phyloP scores from a whole-genome alignment of 495 filamentous ascomycete genomes.

The Penicillium robsamsonii region DNA sequence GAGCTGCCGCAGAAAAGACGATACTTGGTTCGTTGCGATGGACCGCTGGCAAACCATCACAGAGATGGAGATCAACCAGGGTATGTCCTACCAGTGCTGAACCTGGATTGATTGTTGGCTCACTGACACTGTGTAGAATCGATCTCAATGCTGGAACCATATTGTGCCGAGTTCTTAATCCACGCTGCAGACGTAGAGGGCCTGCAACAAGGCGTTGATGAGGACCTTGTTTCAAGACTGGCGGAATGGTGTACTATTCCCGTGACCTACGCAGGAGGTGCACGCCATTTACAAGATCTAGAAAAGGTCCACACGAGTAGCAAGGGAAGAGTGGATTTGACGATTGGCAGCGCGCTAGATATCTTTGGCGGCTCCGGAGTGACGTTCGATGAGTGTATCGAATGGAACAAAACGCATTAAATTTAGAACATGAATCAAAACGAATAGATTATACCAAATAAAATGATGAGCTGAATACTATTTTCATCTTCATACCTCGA shows the following conservation, averaged over 20 bases:
- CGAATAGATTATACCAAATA: not conserved
- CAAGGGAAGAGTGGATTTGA: conserved; percentile 80
- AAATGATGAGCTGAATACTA: not conserved
- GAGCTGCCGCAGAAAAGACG: conserved; percentile 73
- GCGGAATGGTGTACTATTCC: conserved; percentile 86
- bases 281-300: conserved; percentile 74
- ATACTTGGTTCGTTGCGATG: conserved; percentile 92
- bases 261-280: conserved; percentile 94
- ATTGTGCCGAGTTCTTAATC: conserved; percentile 93
- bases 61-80: conserved; percentile 85
- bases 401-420: conserved; percentile 67
- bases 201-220: conserved; percentile 84
- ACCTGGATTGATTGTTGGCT: not conserved
- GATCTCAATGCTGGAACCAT: conserved; percentile 76
- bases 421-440: conserved; percentile 3
- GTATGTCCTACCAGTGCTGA: conserved; percentile 41
- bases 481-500: not conserved
- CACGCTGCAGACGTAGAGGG: conserved; percentile 99
- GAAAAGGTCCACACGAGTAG: conserved; percentile 76
- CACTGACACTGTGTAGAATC: conserved; percentile 54
- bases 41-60: conserved; percentile 98
- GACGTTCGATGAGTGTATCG: conserved; percentile 80
- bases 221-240: conserved; percentile 71
- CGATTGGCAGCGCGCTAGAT: conserved; percentile 93
- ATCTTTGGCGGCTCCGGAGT: conserved; percentile 89